Conservation (phyloP, 192 early-diverging fungal species). For the Coemansia sp. region DNA sequence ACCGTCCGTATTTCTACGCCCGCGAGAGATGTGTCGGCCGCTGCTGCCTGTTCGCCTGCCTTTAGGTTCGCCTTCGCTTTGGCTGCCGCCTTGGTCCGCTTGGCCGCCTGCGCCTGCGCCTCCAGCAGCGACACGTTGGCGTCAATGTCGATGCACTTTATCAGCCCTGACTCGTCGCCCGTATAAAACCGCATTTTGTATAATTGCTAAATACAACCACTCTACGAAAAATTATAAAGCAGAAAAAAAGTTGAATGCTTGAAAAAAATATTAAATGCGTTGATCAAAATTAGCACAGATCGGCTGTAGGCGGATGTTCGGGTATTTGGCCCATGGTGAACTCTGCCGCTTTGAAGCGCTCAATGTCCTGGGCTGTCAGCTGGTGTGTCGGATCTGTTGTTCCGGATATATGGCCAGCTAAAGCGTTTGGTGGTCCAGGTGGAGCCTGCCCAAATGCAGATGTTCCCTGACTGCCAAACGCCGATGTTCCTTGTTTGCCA, state of each 20-base stretch:
- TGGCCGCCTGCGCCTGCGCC: constrained; percentile 47
- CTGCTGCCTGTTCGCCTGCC: constrained; percentile 17
- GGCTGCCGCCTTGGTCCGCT: constrained; percentile 34
- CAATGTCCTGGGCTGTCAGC: constrained; percentile 30
- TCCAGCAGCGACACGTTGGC: constrained; percentile 41
- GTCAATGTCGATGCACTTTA: constrained; percentile 49
- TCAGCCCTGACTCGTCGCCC: constrained; percentile 54
- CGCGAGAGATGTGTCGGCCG: constrained; percentile 4
- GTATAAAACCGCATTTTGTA: constrained; percentile 51
- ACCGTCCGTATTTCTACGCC: constrained; percentile 28
- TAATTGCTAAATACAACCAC: neutral
- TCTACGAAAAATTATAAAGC: neutral
- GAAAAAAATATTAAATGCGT: neutral
- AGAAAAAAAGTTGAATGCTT: neutral
- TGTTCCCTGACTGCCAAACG: constrained; percentile 13
- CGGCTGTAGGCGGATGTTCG: constrained; percentile 31
- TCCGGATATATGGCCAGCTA: neutral
- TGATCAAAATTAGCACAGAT: constrained; percentile 7
- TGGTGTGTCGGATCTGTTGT: constrained; percentile 17
- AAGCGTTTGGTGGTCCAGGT: neutral
- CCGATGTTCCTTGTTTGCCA: constrained; percentile 5
- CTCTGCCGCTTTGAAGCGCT: constrained; percentile 16
- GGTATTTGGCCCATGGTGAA: constrained; percentile 36
- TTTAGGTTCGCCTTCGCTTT: constrained; percentile 38
- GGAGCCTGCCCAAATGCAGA: constrained; percentile 20